phyloP scores from a whole-genome alignment of 2,329 filamentous ascomycete genomes.

The Aspergillus sp. region DNA sequence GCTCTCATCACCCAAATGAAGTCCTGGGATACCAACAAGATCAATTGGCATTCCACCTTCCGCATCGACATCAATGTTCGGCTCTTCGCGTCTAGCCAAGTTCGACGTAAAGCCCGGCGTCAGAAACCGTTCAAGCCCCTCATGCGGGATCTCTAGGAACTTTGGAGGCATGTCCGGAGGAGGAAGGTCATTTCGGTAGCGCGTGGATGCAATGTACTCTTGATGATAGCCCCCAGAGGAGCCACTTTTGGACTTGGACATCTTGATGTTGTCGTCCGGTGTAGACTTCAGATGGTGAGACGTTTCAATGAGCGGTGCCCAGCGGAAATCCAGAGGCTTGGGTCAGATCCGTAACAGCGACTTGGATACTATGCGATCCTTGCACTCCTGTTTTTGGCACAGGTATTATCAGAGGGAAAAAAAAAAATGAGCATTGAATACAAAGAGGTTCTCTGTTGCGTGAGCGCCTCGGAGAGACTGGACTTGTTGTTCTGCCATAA shows the following conservation, averaged over 20 bases:
- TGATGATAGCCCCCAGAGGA: constrained; percentile 59
- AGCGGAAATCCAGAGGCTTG: neutral
- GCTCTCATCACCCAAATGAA: constrained; percentile 92
- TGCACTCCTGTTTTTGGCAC: neutral
- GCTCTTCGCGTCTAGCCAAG: constrained; percentile 79
- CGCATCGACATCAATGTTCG: constrained; percentile 95
- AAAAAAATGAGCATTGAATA: neutral
- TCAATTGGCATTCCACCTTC: constrained; percentile 97
- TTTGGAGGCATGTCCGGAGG: constrained; percentile 92
- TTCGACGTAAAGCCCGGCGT: constrained; percentile 83
- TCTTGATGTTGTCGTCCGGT: constrained; percentile 9
- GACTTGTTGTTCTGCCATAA: constrained; percentile 19
- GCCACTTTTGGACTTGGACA: constrained; percentile 36
- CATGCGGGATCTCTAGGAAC: constrained; percentile 93
- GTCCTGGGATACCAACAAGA: constrained; percentile 84
- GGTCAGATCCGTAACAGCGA: neutral
- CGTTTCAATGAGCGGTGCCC: neutral
- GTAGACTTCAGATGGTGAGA: neutral
- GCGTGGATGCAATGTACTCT: constrained; percentile 93
- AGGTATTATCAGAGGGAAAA: neutral
- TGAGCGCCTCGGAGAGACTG: neutral
- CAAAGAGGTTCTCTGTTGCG: neutral
- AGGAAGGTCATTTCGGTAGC: constrained; percentile 92
- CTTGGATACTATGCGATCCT: neutral
- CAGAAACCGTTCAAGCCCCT: constrained; percentile 84